These are phyloP conservation scores for Dactylella cylindrospora DNA, from an alignment of 2,329 filamentous ascomycete species.

Conservation along the genomic window DNA sequence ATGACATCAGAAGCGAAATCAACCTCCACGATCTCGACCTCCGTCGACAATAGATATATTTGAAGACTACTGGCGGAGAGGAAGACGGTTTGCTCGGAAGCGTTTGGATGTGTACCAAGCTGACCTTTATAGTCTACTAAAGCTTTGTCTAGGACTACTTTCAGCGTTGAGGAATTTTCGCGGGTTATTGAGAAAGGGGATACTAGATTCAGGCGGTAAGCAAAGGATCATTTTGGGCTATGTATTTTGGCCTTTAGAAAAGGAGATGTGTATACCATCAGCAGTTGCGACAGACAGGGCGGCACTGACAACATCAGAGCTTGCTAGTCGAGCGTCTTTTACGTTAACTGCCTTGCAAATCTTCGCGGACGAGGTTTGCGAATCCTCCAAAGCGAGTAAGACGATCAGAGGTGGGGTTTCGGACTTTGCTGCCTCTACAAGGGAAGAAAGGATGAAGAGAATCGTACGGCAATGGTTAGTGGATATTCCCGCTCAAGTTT, in stretches of 20 bases:
- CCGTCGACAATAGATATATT: slow-evolving; percentile 46
- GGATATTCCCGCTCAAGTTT: not conserved
- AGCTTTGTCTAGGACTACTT: slow-evolving; percentile 48
- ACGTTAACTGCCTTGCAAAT: slow-evolving; percentile 46
- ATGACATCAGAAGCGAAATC: slow-evolving; percentile 37
- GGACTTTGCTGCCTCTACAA: slow-evolving; percentile 48
- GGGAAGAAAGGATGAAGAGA: not conserved
- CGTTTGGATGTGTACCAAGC: slow-evolving; percentile 48
- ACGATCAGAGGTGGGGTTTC: slow-evolving; percentile 47
- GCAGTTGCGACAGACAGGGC: slow-evolving; percentile 45
- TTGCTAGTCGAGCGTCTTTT: slow-evolving; percentile 49
- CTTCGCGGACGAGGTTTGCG: slow-evolving; percentile 45
- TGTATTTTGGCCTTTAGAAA: not conserved
- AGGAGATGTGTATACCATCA: slow-evolving; percentile 39
- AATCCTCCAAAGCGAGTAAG: slow-evolving; percentile 48
- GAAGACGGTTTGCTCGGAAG: slow-evolving; percentile 47
- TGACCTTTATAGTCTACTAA: slow-evolving; percentile 45
- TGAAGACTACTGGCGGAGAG: slow-evolving; percentile 45
- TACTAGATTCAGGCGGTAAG: slow-evolving; percentile 39
- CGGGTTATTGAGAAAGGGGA: slow-evolving; percentile 48
- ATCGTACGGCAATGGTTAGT: not conserved
- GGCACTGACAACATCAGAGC: slow-evolving; percentile 44
- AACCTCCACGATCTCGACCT: slow-evolving; percentile 46
- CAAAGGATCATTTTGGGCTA: not conserved
- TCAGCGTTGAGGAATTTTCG: slow-evolving; percentile 46